phyloP scores from a whole-genome alignment of 805 yeast genomes.

The Kregervanrija fluxuum region DNA sequence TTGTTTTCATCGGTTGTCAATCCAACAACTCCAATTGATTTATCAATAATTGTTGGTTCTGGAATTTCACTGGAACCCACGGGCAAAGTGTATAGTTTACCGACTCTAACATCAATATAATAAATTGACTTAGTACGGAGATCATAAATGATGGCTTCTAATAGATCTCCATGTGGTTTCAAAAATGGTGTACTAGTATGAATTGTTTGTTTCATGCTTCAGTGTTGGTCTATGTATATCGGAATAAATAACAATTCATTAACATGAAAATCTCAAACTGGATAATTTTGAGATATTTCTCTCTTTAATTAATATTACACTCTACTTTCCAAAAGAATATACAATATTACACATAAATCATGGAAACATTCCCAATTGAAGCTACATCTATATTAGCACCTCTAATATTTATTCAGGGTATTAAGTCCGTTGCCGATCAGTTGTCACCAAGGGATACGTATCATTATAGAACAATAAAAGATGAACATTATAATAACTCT shows the following conservation, averaged over 20 bases:
- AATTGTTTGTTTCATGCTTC: no score
- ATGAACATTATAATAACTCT: conserved; percentile 6
- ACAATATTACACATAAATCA: conserved; percentile 5
- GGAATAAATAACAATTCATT: no score
- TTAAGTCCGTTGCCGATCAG: conserved; percentile 14
- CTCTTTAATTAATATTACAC: no score
- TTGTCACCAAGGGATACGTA: conserved; percentile 2
- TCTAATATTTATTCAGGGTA: conserved; percentile 35
- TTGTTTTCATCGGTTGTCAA: conserved; percentile 50
- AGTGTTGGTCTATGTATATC: no score
- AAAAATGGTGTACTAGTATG: conserved; percentile 14
- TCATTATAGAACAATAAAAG: conserved; percentile 3
- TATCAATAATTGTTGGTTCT: conserved; percentile 27
- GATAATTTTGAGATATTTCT: no score
- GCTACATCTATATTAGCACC: conserved; percentile 31
- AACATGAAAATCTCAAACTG: no score
- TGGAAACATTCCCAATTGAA: conserved; percentile 34
- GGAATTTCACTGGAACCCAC: conserved; percentile 22
- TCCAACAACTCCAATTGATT: conserved; percentile 65
- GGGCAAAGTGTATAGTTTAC: conserved; percentile 27
- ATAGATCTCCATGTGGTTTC: conserved; percentile 34
- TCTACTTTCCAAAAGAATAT: no score
- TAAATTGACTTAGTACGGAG: conserved; percentile 44
- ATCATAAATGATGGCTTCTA: conserved; percentile 68
- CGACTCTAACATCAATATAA: conserved; percentile 41